Evolutionary conservation across 2,329 filamentous ascomycete species (phyloP), one percentile per base, ranked within the genome.

Genomic region (Hysterium pulicare): DNA sequence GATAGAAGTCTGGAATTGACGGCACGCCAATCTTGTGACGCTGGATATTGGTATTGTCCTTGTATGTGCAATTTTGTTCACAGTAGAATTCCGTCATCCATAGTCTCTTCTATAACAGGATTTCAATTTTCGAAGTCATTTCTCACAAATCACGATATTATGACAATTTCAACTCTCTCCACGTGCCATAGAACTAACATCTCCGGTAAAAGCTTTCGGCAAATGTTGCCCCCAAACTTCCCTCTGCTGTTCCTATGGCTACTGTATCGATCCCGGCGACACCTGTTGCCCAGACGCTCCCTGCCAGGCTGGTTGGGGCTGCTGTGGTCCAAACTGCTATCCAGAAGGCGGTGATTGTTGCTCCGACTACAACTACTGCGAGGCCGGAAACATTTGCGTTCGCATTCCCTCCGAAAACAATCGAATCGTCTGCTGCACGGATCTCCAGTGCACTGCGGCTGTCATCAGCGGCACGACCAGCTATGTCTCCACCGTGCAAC

Each of bases 361-460:
- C 28, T 22, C 19, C 10, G 39, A 48, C 19, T 41, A 46, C 3
- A 28, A 38, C 10, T 53, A 53, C 23, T 53, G 50, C 38, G 48
- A 53, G 30, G 41, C 42, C 8, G 50, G 50, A 4, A 53, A 53
- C 17, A 47, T 48, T 9, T 53, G 50, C 33, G 48, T 53, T 2
- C 38, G 39, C 2, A 19, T 47, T 20, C 7, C 2, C 9, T 39
- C 41, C 19, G 8, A 28, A 28, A 40, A 34, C n/a, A 45, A 45
- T 3, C 31, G 38, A 11, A 45, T 40, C 13, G 50, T 48, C 16
- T 53, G 50, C 46, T 53, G 50, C 32, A 53, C 50, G 21, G 48
- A 53, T 31, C 40, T 53, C 20, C 32, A 44, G 17, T 53, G 50
- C 31, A 53, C 50, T 4, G 50, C 50, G 5, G 50, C 45, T 10